Evolutionary conservation across 176 grass and related monocot species (phyloP).

Genomic region (Miscanthus lutarioriparius): DNA sequence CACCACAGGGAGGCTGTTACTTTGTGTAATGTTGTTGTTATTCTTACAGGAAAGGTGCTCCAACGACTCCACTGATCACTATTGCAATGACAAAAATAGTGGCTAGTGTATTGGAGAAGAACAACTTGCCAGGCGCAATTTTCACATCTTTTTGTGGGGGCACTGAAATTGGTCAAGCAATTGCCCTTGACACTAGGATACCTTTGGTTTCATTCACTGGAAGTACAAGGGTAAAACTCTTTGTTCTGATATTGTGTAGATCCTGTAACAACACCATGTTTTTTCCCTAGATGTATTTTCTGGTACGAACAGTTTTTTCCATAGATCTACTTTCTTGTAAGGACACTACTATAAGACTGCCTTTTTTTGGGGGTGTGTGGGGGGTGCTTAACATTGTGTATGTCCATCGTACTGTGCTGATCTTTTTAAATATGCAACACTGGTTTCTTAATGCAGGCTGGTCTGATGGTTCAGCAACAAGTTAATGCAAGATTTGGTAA

Average conservation of each 20-base stretch:
- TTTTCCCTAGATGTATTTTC: not conserved
- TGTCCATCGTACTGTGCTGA: not conserved
- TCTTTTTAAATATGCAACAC: constrained; percentile 8
- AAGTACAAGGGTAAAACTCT: constrained; percentile 76
- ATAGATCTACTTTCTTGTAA: not conserved
- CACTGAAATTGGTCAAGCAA: constrained; percentile 86
- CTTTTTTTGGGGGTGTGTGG: not conserved
- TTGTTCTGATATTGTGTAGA: not conserved
- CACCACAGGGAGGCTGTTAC: not conserved
- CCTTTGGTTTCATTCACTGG: constrained; percentile 95
- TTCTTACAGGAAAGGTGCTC: constrained; percentile 86
- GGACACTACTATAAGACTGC: not conserved
- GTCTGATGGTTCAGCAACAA: constrained; percentile 79
- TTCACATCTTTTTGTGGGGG: constrained; percentile 96
- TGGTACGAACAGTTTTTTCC: not conserved
- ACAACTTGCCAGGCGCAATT: constrained; percentile 88
- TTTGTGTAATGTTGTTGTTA: constrained; percentile 23
- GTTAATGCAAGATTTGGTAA: constrained; percentile 84
- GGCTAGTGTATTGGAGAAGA: constrained; percentile 87
- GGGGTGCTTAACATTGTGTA: not conserved
- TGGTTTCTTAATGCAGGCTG: constrained; percentile 64
- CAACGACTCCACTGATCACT: constrained; percentile 95
- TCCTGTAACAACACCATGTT: not conserved
- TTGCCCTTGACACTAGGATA: constrained; percentile 76
- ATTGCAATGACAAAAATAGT: constrained; percentile 93